phyloP scores from a whole-genome alignment of 495 filamentous ascomycete species.

The Daldinia vernicosa region DNA sequence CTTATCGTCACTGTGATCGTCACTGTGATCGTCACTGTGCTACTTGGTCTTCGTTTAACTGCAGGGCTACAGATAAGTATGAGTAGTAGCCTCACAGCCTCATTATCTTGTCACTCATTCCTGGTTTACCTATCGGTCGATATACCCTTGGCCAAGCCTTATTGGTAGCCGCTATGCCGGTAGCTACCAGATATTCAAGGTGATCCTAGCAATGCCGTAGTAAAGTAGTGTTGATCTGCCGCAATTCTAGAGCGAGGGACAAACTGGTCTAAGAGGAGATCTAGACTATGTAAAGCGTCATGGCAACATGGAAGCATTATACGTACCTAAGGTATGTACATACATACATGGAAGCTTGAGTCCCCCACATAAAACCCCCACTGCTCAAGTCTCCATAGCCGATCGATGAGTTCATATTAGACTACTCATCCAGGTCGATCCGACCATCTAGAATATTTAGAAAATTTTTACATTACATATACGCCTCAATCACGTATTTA shows the following conservation, averaged over 20 bases:
- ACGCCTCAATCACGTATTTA: neutral
- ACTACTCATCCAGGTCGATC: slow-evolving; percentile 3
- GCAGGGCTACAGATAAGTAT: neutral
- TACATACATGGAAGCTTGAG: neutral
- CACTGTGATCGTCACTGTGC: slow-evolving; percentile 6
- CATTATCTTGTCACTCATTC: neutral
- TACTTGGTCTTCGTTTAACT: neutral
- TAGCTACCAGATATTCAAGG: slow-evolving; percentile 6
- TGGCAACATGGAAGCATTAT: too few relatives aligned
- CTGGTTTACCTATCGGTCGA: neutral
- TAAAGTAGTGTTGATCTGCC: slow-evolving; percentile 9
- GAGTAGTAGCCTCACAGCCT: neutral
- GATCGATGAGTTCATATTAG: slow-evolving; percentile 23
- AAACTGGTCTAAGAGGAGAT: slow-evolving; percentile 1
- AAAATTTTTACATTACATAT: neutral
- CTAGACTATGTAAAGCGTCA: slow-evolving; percentile 25
- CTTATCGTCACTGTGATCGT: slow-evolving; percentile 1
- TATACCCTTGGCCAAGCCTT: neutral
- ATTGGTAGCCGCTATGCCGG: neutral
- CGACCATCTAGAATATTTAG: slow-evolving; percentile 9
- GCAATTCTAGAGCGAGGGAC: slow-evolving; percentile 7
- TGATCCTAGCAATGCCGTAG: neutral
- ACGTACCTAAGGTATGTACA: too few relatives aligned
- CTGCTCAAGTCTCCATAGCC: slow-evolving; percentile 8
- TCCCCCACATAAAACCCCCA: slow-evolving; percentile 24